phyloP scores from a whole-genome alignment of 805 yeast genomes.

The Lachancea sp. region DNA sequence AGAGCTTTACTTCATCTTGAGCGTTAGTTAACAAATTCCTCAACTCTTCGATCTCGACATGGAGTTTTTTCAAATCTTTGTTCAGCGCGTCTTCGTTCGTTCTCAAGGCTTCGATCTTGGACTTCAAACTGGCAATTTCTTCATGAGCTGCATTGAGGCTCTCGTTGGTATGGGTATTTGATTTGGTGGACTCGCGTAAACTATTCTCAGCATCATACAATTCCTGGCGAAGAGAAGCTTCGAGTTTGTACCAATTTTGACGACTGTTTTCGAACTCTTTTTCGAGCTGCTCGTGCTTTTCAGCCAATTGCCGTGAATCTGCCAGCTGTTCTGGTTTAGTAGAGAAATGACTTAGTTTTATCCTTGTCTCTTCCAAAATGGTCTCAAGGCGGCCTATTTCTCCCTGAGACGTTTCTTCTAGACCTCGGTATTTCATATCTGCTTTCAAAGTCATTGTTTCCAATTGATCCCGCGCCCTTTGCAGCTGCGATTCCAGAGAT shows the following conservation, averaged over 20 bases:
- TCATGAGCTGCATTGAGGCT: constrained; percentile 1
- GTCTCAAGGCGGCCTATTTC: constrained; percentile 60
- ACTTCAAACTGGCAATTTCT: constrained; percentile 16
- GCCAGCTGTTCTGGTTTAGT: constrained; percentile 22
- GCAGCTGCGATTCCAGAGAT: constrained; percentile 5
- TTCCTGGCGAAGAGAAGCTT: constrained; percentile 48
- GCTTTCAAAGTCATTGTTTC: constrained; percentile 16
- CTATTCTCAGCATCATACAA: constrained; percentile 1
- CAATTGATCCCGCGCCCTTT: constrained; percentile 31
- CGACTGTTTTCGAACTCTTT: constrained; percentile 68
- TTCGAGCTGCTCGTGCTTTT: constrained; percentile 49
- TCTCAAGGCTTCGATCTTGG: background rate
- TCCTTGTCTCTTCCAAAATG: constrained; percentile 61
- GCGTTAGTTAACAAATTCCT: constrained; percentile 15
- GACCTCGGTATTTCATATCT: constrained; percentile 17
- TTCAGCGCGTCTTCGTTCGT: constrained; percentile 27
- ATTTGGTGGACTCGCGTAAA: background rate
- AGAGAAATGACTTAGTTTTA: constrained; percentile 15
- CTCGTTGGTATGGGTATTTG: background rate
- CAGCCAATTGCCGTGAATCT: background rate
- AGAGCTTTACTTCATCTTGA: constrained; percentile 24
- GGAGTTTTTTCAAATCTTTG: constrained; percentile 22
- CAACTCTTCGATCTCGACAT: constrained; percentile 24
- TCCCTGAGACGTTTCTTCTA: constrained; percentile 29
- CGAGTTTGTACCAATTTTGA: constrained; percentile 78